Conservation (phyloP, 73 alveolate species). For the Paramecium octaurelia region DNA sequence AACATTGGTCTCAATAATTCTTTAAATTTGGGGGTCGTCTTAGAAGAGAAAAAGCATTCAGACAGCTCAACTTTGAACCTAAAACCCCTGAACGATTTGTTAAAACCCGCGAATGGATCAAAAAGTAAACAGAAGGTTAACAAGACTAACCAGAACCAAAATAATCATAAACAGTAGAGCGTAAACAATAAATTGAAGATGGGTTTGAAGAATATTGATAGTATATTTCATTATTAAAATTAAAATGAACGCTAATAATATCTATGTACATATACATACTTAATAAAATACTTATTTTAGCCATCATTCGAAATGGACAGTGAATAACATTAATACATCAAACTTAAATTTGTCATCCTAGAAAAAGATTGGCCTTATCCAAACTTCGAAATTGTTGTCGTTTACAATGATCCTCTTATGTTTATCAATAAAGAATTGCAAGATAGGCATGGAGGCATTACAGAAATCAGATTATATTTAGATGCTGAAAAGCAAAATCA, state of each 20-base stretch:
- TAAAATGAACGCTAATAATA: neutral
- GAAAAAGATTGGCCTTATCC: constrained; percentile 49
- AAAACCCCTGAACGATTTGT: neutral
- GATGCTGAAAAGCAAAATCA: constrained; percentile 27
- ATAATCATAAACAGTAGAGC: neutral
- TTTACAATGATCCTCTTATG: neutral
- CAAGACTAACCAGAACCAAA: neutral
- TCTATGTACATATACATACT: neutral
- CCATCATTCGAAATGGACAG: neutral
- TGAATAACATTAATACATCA: neutral
- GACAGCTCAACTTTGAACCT: neutral
- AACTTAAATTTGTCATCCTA: constrained; percentile 9
- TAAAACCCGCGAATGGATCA: constrained; percentile 26
- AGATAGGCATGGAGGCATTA: constrained; percentile 44
- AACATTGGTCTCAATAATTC: neutral
- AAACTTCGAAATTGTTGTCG: neutral
- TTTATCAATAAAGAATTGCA: neutral
- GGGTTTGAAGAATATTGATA: neutral
- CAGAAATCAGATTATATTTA: constrained; percentile 28
- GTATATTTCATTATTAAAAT: neutral
- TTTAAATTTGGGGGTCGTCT: neutral
- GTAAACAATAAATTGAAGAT: neutral
- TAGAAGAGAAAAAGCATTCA: neutral
- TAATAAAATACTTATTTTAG: neutral
- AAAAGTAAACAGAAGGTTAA: neutral